A percentile compares a stretch with the other conserved stretches of the same genome.
Conservation (phyloP, 2,329 filamentous ascomycete genomes). For the Pestalotiopsis sp. region DNA sequence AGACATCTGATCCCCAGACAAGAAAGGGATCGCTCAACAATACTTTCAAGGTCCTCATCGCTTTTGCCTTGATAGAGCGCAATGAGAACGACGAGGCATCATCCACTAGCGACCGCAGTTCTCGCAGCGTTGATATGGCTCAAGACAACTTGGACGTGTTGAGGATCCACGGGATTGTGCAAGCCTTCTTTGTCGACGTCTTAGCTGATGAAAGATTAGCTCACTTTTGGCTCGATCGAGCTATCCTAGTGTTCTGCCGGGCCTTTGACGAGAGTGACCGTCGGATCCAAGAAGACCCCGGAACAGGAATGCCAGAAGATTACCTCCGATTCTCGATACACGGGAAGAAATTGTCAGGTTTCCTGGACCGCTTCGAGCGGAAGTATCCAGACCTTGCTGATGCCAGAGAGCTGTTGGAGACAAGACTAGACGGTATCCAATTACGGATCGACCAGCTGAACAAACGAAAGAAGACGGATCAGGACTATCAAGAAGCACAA, state of each 20-base stretch:
- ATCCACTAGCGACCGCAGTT: slow-evolving; percentile 42
- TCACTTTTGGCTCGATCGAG: slow-evolving; percentile 51
- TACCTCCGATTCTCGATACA: slow-evolving; percentile 56
- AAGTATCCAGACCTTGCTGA: slow-evolving; percentile 30
- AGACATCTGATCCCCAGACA: slow-evolving; percentile 41
- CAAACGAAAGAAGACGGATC: slow-evolving; percentile 37
- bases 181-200: slow-evolving; percentile 53
- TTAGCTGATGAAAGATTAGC: slow-evolving; percentile 43
- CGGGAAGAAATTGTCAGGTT: slow-evolving; percentile 46
- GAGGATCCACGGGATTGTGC: slow-evolving; percentile 53
- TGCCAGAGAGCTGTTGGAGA: slow-evolving; percentile 36
- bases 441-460: slow-evolving; percentile 45
- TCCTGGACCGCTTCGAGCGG: slow-evolving; percentile 42
- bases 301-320: slow-evolving; percentile 52
- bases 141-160: slow-evolving; percentile 53
- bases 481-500: slow-evolving; percentile 32
- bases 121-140: slow-evolving; percentile 41
- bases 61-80: slow-evolving; percentile 54
- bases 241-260: slow-evolving; percentile 49
- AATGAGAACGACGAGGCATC: slow-evolving; percentile 47
- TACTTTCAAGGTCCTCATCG: slow-evolving; percentile 52
- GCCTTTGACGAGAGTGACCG: slow-evolving; percentile 50
- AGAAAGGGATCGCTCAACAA: slow-evolving; percentile 44
- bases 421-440: slow-evolving; percentile 39
- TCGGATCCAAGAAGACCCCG: slow-evolving; percentile 42